Conservation (phyloP, 495 filamentous ascomycete species). For the Pseudevernia furfuracea region DNA sequence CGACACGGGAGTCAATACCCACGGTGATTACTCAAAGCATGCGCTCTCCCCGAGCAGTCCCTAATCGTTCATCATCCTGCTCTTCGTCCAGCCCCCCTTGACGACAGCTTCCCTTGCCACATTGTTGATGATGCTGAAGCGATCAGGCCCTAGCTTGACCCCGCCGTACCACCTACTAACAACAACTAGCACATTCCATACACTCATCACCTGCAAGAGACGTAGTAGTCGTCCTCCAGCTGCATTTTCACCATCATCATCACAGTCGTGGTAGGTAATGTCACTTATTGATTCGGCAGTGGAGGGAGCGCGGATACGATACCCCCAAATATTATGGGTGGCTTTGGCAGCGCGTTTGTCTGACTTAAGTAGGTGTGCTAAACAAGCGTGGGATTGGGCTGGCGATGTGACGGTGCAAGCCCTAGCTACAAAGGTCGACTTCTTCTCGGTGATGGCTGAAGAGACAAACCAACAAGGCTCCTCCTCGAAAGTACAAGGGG, state of each 20-base stretch:
- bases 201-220: slow-evolving; percentile 88
- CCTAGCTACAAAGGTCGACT: slow-evolving; percentile 80
- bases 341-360: slow-evolving; percentile 78
- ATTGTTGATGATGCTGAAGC: slow-evolving; percentile 83
- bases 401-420: slow-evolving; percentile 58
- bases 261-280: slow-evolving; percentile 74
- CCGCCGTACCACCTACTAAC: slow-evolving; percentile 95
- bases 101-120: slow-evolving; percentile 81
- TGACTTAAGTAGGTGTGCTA: slow-evolving; percentile 64
- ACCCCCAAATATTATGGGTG: slow-evolving; percentile 83
- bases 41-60: not conserved
- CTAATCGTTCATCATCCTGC: not conserved
- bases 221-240: slow-evolving; percentile 79
- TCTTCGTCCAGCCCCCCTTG: slow-evolving; percentile 49
- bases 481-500: not conserved
- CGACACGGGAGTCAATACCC: not conserved
- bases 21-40: not conserved
- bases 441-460: slow-evolving; percentile 65
- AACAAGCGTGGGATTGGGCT: slow-evolving; percentile 56
- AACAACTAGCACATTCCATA: slow-evolving; percentile 89
- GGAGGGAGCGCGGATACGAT: slow-evolving; percentile 41
- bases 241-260: slow-evolving; percentile 95
- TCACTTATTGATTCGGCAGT: slow-evolving; percentile 33
- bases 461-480: slow-evolving; percentile 66
- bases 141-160: slow-evolving; percentile 72